Conservation (phyloP, 2,329 filamentous ascomycete genomes). For the Lecanicillium sp. region DNA sequence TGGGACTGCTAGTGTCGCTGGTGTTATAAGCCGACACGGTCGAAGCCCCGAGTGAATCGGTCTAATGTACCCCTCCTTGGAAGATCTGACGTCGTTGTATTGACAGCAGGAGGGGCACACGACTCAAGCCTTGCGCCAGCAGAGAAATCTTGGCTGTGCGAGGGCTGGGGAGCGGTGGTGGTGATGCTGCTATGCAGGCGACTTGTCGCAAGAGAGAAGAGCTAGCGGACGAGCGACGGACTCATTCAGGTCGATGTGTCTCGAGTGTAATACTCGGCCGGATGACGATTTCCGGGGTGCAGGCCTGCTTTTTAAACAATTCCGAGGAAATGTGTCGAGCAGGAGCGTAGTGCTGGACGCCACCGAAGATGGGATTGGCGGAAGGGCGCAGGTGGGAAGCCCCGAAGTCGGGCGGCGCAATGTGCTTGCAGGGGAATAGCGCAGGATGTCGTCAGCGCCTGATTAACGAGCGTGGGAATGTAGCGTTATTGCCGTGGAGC, state of each 20-base stretch:
- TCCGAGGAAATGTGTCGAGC: too few species aligned
- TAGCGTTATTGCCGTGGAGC: background rate
- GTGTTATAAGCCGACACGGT: background rate
- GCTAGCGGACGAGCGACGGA: too few species aligned
- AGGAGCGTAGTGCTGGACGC: background rate
- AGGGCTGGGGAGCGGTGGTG: background rate
- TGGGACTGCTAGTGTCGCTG: background rate
- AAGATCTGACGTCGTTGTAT: constrained; percentile 2
- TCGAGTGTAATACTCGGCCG: too few species aligned
- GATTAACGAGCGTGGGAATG: background rate
- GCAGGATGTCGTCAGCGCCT: background rate
- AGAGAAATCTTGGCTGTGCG: constrained; percentile 5
- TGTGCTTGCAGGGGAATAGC: too few species aligned
- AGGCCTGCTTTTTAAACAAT: too few species aligned
- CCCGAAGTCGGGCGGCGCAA: too few species aligned
- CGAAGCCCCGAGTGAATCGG: background rate
- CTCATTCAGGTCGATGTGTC: too few species aligned
- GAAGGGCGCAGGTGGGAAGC: too few species aligned
- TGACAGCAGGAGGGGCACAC: constrained; percentile 12
- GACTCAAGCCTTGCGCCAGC: background rate
- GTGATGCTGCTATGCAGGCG: background rate
- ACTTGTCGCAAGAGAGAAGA: background rate
- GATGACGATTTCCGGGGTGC: too few species aligned
- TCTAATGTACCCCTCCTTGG: constrained; percentile 10
- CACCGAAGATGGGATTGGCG: constrained; percentile 4